Conservation (phyloP, 2,329 filamentous ascomycete species). For the Cercospora sojina region DNA sequence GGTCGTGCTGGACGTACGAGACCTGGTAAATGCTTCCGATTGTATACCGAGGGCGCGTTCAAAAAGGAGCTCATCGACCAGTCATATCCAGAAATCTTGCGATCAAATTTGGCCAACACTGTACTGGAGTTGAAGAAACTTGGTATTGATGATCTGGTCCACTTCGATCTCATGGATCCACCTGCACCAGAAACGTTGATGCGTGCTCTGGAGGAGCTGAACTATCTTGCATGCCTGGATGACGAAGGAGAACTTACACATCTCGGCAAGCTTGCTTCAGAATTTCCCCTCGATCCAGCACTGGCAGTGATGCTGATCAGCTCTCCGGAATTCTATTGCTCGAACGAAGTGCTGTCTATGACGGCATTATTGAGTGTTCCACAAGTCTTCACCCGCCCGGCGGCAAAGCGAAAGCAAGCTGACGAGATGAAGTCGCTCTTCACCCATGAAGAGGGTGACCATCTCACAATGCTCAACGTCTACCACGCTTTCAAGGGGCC, state of each 20-base stretch:
- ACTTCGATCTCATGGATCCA: constrained; percentile 98
- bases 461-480: constrained; percentile 92
- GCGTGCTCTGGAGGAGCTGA: constrained; percentile 94
- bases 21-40: constrained; percentile 94
- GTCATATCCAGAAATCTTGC: constrained; percentile 92
- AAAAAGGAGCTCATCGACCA: constrained; percentile 98
- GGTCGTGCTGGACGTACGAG: constrained; percentile 99
- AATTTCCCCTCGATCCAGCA: constrained; percentile 91
- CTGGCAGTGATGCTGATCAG: constrained; percentile 97
- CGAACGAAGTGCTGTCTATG: constrained; percentile 95
- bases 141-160: constrained; percentile 89
- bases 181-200: constrained; percentile 97
- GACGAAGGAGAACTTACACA: constrained; percentile 91
- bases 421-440: constrained; percentile 98
- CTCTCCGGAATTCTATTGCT: constrained; percentile 97
- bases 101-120: constrained; percentile 91
- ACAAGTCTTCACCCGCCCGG: constrained; percentile 87
- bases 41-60: constrained; percentile 94
- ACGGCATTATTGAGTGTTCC: constrained; percentile 92
- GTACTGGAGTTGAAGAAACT: constrained; percentile 97
- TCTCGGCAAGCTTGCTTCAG: constrained; percentile 82
- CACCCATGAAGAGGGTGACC: constrained; percentile 88
- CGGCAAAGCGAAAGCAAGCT: constrained; percentile 79
- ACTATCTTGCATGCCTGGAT: constrained; percentile 93
- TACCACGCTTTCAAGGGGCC: constrained; percentile 94